Evolutionary conservation across 129 eudicot species (phyloP).

Genomic region (Escallonia herrerae): DNA sequence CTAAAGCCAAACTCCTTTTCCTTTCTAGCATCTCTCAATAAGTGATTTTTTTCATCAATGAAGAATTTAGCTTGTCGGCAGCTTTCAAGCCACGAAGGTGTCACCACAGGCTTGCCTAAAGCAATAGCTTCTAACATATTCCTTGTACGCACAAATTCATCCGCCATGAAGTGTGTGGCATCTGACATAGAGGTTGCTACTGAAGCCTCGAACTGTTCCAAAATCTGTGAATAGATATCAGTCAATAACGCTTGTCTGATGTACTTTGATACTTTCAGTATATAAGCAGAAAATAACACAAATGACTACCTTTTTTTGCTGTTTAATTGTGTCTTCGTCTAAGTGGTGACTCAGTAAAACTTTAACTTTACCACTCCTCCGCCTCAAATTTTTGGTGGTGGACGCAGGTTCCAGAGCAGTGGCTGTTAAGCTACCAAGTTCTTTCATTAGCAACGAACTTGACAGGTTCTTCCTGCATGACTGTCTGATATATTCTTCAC

Average conservation of each 20-base stretch:
- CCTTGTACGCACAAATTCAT: conserved; percentile 80
- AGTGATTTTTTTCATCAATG: conserved; percentile 72
- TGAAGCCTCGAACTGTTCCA: conserved; percentile 64
- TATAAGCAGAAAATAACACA: background rate
- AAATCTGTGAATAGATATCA: conserved; percentile 38
- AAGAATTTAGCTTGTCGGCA: conserved; percentile 73
- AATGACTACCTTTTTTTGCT: conserved; percentile 70
- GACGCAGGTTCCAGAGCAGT: conserved; percentile 20
- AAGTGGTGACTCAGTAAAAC: conserved; percentile 88
- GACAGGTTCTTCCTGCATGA: conserved; percentile 46
- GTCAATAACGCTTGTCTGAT: background rate
- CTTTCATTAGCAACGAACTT: conserved; percentile 43
- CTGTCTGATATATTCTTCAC: conserved; percentile 69
- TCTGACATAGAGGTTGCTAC: conserved; percentile 64
- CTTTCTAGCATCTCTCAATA: conserved; percentile 77
- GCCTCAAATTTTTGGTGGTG: conserved; percentile 43
- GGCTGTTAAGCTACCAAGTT: conserved; percentile 31
- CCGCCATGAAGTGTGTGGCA: conserved; percentile 87
- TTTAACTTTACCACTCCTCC: conserved; percentile 56
- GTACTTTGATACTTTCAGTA: too few species aligned
- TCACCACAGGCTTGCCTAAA: conserved; percentile 75
- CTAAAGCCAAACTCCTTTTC: conserved; percentile 78
- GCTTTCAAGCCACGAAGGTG: conserved; percentile 80
- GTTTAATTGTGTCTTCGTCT: conserved; percentile 64
- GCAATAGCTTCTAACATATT: conserved; percentile 99